A percentile compares a stretch with the other conserved stretches of the same genome.
phyloP scores from a whole-genome alignment of 192 early-diverging fungal species.

The Thoreauomyces humboldtii region DNA sequence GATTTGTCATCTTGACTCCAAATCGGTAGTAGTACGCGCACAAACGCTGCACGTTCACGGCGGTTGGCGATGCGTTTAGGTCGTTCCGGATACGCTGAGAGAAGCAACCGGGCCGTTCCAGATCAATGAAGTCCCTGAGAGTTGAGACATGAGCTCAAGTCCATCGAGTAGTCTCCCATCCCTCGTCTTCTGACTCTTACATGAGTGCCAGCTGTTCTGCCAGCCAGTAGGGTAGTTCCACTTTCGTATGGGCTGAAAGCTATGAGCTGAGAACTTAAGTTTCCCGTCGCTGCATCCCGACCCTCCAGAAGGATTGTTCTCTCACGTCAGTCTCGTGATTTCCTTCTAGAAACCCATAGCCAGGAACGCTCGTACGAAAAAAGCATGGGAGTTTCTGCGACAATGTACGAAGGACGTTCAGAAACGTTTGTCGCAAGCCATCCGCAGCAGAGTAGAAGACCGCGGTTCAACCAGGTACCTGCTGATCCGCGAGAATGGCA shows the following conservation, averaged over 20 bases:
- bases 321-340: conserved; percentile 34
- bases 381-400: conserved; percentile 43
- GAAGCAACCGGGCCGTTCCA: conserved; percentile 44
- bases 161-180: background rate
- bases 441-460: background rate
- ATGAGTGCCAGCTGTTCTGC: conserved; percentile 32
- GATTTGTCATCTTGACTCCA: conserved; percentile 39
- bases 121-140: conserved; percentile 32
- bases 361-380: conserved; percentile 37
- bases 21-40: conserved; percentile 46
- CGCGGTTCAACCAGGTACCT: conserved; percentile 22
- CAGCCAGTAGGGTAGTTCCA: conserved; percentile 49
- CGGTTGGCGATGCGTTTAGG: conserved; percentile 33
- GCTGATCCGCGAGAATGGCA: conserved; percentile 43
- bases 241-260: conserved; percentile 32
- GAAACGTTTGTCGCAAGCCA: background rate
- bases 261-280: conserved; percentile 2
- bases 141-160: background rate
- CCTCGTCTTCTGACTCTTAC: conserved; percentile 14
- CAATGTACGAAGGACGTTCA: background rate
- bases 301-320: background rate
- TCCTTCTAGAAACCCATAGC: conserved; percentile 44
- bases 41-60: conserved; percentile 38
- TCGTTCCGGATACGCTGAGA: conserved; percentile 36
- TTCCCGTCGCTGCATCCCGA: background rate